Percentiles rank a stretch among this genome's conserved stretches.
These are phyloP conservation scores for Alternaria brassicae DNA, from an alignment of 2,329 filamentous ascomycete genomes.

Conservation along the genomic window DNA sequence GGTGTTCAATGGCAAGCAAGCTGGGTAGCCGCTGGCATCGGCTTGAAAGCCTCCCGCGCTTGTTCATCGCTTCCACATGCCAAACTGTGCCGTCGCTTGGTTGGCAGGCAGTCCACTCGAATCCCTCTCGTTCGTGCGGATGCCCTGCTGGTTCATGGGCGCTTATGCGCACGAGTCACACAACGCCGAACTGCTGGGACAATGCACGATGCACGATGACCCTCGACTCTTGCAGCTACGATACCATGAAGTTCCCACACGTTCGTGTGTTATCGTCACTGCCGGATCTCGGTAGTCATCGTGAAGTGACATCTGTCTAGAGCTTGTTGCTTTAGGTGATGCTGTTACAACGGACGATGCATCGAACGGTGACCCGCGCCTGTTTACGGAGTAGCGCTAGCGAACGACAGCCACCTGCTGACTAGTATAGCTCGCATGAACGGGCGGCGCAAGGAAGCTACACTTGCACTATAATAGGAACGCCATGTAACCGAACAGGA, in stretches of 20 bases:
- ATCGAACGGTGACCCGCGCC: not conserved
- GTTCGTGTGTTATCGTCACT: not conserved
- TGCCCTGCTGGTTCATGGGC: not conserved
- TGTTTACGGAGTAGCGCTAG: not conserved
- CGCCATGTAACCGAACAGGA: not conserved
- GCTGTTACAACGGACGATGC: not conserved
- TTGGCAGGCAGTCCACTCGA: not conserved
- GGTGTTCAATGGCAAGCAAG: not conserved
- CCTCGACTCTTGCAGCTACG: not conserved
- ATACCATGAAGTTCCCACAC: not conserved
- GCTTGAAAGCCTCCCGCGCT: not conserved
- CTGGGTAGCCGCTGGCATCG: not conserved
- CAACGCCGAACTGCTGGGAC: not conserved
- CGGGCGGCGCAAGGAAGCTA: not conserved
- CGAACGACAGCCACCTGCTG: too few relatives aligned
- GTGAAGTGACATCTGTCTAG: not conserved
- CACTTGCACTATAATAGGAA: not conserved
- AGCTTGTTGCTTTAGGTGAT: not conserved
- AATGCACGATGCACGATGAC: not conserved
- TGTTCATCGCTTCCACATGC: not conserved
- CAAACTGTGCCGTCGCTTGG: not conserved
- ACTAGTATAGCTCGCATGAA: not conserved
- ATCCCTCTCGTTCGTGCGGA: too few relatives aligned
- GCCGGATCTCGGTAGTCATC: not conserved
- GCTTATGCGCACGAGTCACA: not conserved